Conservation (phyloP, 2,329 filamentous ascomycete species). For the Trichoderma sp. region DNA sequence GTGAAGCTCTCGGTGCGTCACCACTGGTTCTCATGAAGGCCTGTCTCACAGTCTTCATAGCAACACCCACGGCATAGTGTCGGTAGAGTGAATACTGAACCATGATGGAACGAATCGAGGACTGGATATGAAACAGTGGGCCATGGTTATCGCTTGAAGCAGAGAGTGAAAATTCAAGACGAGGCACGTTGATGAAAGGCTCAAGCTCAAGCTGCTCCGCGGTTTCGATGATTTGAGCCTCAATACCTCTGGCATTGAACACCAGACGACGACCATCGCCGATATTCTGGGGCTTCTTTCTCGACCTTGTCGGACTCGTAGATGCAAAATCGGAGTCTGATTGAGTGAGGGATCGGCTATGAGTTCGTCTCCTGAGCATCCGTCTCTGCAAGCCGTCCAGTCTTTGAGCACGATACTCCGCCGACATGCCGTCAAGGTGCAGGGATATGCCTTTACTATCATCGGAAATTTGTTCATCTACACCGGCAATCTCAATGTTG, state of each 20-base stretch:
- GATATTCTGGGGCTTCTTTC: slow-evolving; percentile 53
- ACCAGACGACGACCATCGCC: slow-evolving; percentile 79
- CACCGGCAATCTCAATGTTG: slow-evolving; percentile 83
- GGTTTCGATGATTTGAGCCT: slow-evolving; percentile 87
- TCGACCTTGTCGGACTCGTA: slow-evolving; percentile 37
- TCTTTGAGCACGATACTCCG: slow-evolving; percentile 83
- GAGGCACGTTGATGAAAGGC: slow-evolving; percentile 80
- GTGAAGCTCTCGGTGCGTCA: slow-evolving; percentile 37
- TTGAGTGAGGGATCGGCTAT: slow-evolving; percentile 67
- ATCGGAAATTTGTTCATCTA: slow-evolving; percentile 79
- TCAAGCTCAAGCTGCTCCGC: slow-evolving; percentile 80
- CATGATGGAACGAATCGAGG: slow-evolving; percentile 73
- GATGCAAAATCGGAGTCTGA: slow-evolving; percentile 61
- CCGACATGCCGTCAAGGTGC: slow-evolving; percentile 82
- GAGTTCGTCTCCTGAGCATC: slow-evolving; percentile 65
- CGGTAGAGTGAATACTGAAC: slow-evolving; percentile 90
- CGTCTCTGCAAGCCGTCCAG: slow-evolving; percentile 61
- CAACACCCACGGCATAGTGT: slow-evolving; percentile 85
- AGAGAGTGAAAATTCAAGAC: slow-evolving; percentile 81
- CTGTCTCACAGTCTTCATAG: slow-evolving; percentile 68
- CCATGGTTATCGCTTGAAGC: slow-evolving; percentile 84
- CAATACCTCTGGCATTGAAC: slow-evolving; percentile 77
- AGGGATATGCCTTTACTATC: slow-evolving; percentile 79
- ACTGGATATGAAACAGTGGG: slow-evolving; percentile 82
- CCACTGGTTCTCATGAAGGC: slow-evolving; percentile 59